Conservation (phyloP, 257 asterid genomes). For the Cinchona pubescens region DNA sequence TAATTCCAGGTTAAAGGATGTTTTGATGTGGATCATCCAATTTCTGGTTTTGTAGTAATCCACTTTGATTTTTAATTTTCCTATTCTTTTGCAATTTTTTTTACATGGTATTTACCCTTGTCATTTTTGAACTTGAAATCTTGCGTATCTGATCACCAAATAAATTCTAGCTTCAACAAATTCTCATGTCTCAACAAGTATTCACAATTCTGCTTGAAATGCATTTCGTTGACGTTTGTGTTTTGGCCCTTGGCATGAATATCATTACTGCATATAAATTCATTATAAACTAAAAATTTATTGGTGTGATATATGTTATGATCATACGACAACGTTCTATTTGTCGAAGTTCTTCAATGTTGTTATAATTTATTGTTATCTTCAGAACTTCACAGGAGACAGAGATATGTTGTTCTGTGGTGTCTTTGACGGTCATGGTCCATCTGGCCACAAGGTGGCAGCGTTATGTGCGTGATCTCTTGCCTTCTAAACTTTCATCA, state of each 20-base stretch:
- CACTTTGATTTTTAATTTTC: not conserved
- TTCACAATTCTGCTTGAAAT: not conserved
- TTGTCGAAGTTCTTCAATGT: not conserved
- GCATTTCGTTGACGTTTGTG: not conserved
- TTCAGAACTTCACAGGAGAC: conserved; percentile 68
- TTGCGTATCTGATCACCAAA: not conserved
- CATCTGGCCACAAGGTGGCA: conserved; percentile 80
- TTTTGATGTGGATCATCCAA: no score
- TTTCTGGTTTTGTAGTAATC: not conserved
- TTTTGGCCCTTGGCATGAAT: not conserved
- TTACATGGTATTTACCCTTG: not conserved
- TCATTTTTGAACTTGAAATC: not conserved
- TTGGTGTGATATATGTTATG: not conserved
- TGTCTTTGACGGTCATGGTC: conserved; percentile 94
- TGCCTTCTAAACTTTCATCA: conserved; percentile 70
- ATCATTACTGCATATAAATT: not conserved
- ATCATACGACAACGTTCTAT: not conserved
- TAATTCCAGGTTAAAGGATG: not conserved
- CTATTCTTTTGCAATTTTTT: not conserved
- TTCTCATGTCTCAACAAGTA: not conserved
- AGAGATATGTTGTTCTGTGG: conserved; percentile 64
- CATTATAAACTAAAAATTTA: not conserved
- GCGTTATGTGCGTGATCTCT: conserved; percentile 53
- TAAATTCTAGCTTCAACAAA: not conserved
- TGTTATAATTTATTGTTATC: not conserved